These are phyloP conservation scores for Setomelanomma holmii DNA, from an alignment of 2,329 filamentous ascomycete genomes.

Conservation along the genomic window DNA sequence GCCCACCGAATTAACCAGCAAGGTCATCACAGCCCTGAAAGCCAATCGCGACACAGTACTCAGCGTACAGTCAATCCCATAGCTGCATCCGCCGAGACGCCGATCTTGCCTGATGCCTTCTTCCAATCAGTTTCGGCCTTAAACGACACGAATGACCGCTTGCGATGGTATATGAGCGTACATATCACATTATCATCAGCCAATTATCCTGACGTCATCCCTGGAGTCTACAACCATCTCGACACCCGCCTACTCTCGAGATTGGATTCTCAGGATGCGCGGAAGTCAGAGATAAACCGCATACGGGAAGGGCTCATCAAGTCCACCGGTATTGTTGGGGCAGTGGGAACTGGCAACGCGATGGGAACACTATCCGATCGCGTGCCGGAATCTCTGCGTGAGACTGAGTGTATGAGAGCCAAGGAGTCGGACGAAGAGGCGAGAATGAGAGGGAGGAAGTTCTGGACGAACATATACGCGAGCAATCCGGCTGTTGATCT, in stretches of 20 bases:
- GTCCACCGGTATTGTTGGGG: constrained; percentile 5
- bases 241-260: neutral
- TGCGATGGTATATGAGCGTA: constrained; percentile 6
- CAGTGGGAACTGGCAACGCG: constrained; percentile 3
- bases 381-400: neutral
- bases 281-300: neutral
- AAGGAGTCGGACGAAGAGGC: neutral
- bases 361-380: constrained; percentile 1
- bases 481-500: constrained; percentile 4
- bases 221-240: constrained; percentile 2
- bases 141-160: neutral
- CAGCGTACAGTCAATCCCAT: neutral
- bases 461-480: constrained; percentile 7
- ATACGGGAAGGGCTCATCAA: constrained; percentile 6
- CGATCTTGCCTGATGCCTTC: constrained; percentile 1
- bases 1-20: neutral
- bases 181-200: constrained; percentile 1
- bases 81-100: neutral
- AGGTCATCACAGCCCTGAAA: neutral
- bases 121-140: neutral
- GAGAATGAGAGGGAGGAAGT: neutral
- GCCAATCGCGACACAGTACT: neutral
- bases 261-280: neutral
- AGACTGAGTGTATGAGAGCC: neutral
- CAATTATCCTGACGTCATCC: constrained; percentile 6